These are phyloP conservation scores for Podaxis mareebaensis DNA, from an alignment of 768 basidiomycete species.

Conservation along the genomic window DNA sequence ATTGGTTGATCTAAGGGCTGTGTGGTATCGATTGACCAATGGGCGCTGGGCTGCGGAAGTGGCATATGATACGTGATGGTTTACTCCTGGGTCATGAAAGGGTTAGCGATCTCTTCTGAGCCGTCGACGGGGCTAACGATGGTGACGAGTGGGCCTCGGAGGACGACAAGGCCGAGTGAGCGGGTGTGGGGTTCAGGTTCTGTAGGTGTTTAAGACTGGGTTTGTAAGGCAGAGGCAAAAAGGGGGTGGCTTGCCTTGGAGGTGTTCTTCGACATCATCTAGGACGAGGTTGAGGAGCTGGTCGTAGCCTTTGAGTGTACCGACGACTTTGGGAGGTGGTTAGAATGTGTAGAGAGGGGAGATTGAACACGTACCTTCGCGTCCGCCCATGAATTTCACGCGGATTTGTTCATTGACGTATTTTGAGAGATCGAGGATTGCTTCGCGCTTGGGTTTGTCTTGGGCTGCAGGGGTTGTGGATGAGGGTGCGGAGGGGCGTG, in stretches of 20 bases:
- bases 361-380: conserved; percentile 70
- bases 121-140: conserved; percentile 94
- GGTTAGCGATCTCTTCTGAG: conserved; percentile 91
- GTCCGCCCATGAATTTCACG: conserved; percentile 97
- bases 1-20: conserved; percentile 5
- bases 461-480: conserved; percentile 45
- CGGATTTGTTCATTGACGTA: conserved; percentile 91
- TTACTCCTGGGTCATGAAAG: conserved; percentile 75
- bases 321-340: conserved; percentile 61
- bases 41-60: not conserved
- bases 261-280: conserved; percentile 89
- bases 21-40: not conserved
- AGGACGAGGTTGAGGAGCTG: conserved; percentile 96
- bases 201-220: conserved; percentile 27
- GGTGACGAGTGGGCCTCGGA: conserved; percentile 93
- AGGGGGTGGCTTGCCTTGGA: conserved; percentile 52
- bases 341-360: conserved; percentile 8
- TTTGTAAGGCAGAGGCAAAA: too few species aligned
- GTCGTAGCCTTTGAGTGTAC: conserved; percentile 93
- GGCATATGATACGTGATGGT: conserved; percentile 16
- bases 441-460: conserved; percentile 87
- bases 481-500: not conserved
- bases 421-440: conserved; percentile 93
- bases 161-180: conserved; percentile 80
- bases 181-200: conserved; percentile 67